Evolutionary conservation across 345 rosid species (phyloP), one percentile per base, ranked within the genome.

Genomic region (Erodium maritimum): DNA sequence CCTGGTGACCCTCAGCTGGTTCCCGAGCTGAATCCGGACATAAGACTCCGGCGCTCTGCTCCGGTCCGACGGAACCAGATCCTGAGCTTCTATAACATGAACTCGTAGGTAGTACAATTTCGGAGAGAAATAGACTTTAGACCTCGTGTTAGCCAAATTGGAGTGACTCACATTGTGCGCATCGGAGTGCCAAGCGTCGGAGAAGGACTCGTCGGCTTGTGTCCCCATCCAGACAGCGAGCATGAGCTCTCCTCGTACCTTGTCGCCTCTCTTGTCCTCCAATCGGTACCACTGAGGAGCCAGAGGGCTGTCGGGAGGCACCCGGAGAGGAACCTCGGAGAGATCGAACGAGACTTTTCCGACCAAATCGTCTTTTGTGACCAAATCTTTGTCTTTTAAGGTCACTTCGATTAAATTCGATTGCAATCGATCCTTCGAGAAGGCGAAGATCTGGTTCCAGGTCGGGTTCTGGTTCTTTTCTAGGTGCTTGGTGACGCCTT

Each of bases 171-270:
- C 61, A 17, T 74, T 69, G 68, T 87, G 97, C 2, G 99, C 95
- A 71, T 93, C 99, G 8, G 99, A 93, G 60, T 93, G 97, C 97
- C 99, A 93, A 50, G 97, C 97, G 45, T 82, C 90, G 0, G 95
- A 90, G 67, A 93, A 93, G 9, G 97, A 79, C 67, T 93, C 99
- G 23, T 93, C 99, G 0, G 99, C 97, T 69, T 90, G 99, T 18
- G 99, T 93, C 56, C 99, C 97, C 74, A 93, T 77, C 99, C 99
- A 93, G 21, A 93, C 89, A 0, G 95, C 91, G 17, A 93, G 81
- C 99, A 93, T 93, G n/a, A 93, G 54, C 64, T 93, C 96, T 21
- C 99, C 99, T 14, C 21, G 61, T 2, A 48, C 48, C 72, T 82
- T 93, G 61, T 79, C 78, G 20, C 91, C 89, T 64, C 66, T 81